Percentiles rank a stretch among this genome's conserved stretches.
Evolutionary conservation across 1,284 basidiomycete genomes (phyloP).

Genomic region (Ustilago nuda): DNA sequence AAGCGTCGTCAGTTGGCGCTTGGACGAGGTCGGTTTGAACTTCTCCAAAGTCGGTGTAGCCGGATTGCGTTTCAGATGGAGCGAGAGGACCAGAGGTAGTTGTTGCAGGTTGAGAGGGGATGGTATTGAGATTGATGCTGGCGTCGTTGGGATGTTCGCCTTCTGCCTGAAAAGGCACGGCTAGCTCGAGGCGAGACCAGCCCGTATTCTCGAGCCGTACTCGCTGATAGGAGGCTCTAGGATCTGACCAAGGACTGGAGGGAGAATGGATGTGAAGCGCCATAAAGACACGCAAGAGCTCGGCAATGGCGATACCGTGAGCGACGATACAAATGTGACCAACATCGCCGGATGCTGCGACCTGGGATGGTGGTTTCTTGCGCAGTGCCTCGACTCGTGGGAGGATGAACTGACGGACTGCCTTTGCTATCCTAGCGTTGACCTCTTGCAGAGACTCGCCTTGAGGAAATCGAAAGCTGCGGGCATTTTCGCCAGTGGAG

Average conservation of each 20-base stretch:
- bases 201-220: conserved; percentile 72
- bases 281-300: conserved; percentile 69
- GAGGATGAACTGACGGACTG: conserved; percentile 76
- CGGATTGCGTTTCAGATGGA: conserved; percentile 9
- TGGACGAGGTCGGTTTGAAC: conserved; percentile 31
- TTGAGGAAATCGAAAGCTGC: conserved; percentile 76
- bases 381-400: conserved; percentile 72
- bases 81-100: neutral
- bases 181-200: conserved; percentile 71
- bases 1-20: conserved; percentile 18
- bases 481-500: conserved; percentile 66
- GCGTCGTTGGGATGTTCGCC: neutral
- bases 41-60: conserved; percentile 39
- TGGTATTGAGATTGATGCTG: neutral
- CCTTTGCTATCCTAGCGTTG: conserved; percentile 74
- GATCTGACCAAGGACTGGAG: conserved; percentile 61
- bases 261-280: conserved; percentile 47
- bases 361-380: conserved; percentile 26
- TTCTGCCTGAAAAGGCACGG: conserved; percentile 38
- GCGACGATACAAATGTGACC: conserved; percentile 80
- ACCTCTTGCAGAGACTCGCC: conserved; percentile 82
- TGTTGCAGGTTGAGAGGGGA: neutral
- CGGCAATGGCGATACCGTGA: conserved; percentile 82
- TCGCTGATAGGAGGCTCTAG: conserved; percentile 69
- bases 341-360: conserved; percentile 26